phyloP scores from a whole-genome alignment of 257 asterid species.

The Cruciata laevipes region DNA sequence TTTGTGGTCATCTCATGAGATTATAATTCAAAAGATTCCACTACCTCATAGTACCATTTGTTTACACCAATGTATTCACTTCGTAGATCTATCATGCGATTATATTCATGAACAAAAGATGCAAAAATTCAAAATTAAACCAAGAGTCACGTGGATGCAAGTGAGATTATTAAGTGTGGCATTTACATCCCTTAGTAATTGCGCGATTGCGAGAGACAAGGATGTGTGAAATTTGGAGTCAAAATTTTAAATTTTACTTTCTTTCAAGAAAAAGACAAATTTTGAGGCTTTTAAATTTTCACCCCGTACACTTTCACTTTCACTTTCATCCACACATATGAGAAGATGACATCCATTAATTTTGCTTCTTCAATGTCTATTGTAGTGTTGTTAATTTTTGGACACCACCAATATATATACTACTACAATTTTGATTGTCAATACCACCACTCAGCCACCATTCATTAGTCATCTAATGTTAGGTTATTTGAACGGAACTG shows the following conservation, averaged over 20 bases:
- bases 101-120: background rate
- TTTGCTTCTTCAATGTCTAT: background rate
- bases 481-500: too few species aligned
- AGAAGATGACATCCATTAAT: background rate
- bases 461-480: too few species aligned
- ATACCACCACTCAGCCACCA: too few species aligned
- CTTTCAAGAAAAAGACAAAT: conserved; percentile 31
- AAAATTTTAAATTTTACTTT: background rate
- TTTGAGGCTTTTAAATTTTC: conserved; percentile 20
- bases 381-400: background rate
- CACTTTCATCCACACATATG: too few species aligned
- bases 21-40: too few species aligned
- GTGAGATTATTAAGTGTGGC: conserved; percentile 1
- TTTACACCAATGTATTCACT: background rate
- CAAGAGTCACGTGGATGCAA: conserved; percentile 3
- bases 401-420: background rate
- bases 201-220: background rate
- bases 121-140: background rate
- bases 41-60: too few species aligned
- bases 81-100: background rate
- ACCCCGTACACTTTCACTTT: too few species aligned
- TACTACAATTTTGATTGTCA: too few species aligned
- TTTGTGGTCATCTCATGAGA: too few species aligned
- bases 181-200: conserved; percentile 1
- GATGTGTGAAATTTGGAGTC: conserved; percentile 3